Base-by-base conservation (phyloP, 495 filamentous ascomycete species). In the Aspergillus sclerotiicarbonarius region DNA sequence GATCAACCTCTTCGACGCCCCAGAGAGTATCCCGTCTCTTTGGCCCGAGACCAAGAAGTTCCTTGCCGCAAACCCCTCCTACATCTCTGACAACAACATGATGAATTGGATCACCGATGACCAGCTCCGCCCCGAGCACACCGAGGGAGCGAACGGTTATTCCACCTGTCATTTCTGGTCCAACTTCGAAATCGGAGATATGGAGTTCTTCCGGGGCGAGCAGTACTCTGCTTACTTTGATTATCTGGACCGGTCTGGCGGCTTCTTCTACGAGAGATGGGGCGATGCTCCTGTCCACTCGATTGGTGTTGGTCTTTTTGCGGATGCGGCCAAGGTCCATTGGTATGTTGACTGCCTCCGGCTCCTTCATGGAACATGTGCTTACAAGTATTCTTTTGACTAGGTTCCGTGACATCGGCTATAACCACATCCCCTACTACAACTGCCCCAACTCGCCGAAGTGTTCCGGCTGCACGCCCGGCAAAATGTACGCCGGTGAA, bases 111-210 rank as follows among this genome's bases (percentile, higher is more conserved):
- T 99, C 63, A 87, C 84, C 15, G 94, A 99, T 66, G 84, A 82
- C 39, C 70, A 79, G 44, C 80, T 84, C 51, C 82, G 95, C 48
- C 94, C 95, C 8, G 82, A 90, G 16, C 90, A 96, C 71, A 90
- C 88, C 63, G 59, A 76, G 18, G 83, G 85, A 49, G 92, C 91
- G 31, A 86, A 94, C 57, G 94, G 94, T 37, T 98, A 97, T 79
- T 94, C 90, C 10, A 98, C 95, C n/a, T 99, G 95, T 71, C 95
- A 99, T 74, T 99, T 99, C 80, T 99, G 95, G 95, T 91, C 86
- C 57, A 99, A 99, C 75, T 99, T 99, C 67, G 95, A 99, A 75
- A 95, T 99, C 63, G 95, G 85, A 33, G 92, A 96, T 69, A 85
- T 99, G 84, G 84, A 82, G 59, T 97, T 99, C 77, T 99, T 92